phyloP scores from a whole-genome alignment of 202 grass and related monocot species.

The Dendrocalamus latiflorus region DNA sequence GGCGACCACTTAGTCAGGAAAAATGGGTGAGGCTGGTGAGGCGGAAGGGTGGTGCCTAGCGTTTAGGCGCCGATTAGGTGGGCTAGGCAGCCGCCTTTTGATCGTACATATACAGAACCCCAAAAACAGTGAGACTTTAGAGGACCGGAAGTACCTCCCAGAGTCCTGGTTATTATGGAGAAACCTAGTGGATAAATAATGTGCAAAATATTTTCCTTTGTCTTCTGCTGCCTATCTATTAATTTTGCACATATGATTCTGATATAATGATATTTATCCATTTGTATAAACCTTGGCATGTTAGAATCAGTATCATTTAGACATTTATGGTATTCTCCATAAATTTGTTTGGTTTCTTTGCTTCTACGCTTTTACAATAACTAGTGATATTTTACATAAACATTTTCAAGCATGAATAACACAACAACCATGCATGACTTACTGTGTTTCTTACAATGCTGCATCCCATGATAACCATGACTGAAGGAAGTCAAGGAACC shows the following conservation, averaged over 20 bases:
- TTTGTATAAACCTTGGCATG: background rate
- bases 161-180: background rate
- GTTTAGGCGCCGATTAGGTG: no score
- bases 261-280: background rate
- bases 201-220: background rate
- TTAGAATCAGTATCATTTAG: background rate
- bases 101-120: no score
- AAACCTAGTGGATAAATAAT: conserved; percentile 5
- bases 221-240: background rate
- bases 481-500: background rate
- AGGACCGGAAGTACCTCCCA: background rate
- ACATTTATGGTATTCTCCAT: background rate
- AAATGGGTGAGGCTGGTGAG: no score
- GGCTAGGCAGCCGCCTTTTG: no score
- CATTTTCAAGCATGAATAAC: background rate
- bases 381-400: background rate
- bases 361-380: background rate
- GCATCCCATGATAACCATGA: background rate
- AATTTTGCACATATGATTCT: background rate
- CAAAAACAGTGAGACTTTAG: background rate
- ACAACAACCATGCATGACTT: background rate
- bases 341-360: background rate
- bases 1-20: no score
- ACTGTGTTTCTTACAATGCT: background rate
- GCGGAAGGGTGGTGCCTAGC: no score